Evolutionary conservation across 2,329 filamentous ascomycete species (phyloP), one percentile per base, ranked within the genome.

Genomic region (Epichloe uncinata): DNA sequence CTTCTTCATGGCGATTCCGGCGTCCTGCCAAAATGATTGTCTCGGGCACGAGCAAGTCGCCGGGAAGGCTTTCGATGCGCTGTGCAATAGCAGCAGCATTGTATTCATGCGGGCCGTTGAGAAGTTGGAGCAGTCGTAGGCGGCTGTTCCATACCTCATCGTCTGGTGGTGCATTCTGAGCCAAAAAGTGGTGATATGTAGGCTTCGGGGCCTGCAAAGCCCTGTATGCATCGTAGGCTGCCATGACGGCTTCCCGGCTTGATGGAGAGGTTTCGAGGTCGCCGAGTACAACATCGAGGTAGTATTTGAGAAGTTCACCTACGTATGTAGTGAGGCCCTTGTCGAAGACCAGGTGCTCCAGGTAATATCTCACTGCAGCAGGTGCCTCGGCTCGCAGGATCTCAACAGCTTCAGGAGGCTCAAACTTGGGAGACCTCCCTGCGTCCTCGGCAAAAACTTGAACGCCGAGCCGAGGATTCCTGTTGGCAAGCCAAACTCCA

Each of bases 21-120:
- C 89, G 79, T 1, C 90, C 90, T 56, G 93, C 85, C 8, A 98
- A 79, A 53, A 98, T 95, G 62, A 98, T 95, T 58, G 88, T 89
- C 63, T 98, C 93, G 0, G 94, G 93, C 0, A 98, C 90, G 3
- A 98, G 79, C 37, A 93, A 78, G 57, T 72, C 68, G 38, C 65
- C 67, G 0, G 68, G 68, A 72, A 95, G 36, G 71, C 81, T 58
- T 11, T 81, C 76, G 42, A 98, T 82, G 40, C 86, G 84, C 34
- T 75, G 65, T 20, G 88, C 75, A 47, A 97, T 85, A 2, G 79
- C 73, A 1, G 75, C 69, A 4, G 87, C 82, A 57, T 96, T 87
- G 66, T 95, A 97, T 15, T 84, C 77, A 61, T 87, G 82, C 18
- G 77, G 81, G n/a, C 87, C 87, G 26, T 88, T 85, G 0, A 98